These are phyloP conservation scores for Penicillium parvum DNA, from an alignment of 495 filamentous ascomycete genomes.

Conservation along the genomic window DNA sequence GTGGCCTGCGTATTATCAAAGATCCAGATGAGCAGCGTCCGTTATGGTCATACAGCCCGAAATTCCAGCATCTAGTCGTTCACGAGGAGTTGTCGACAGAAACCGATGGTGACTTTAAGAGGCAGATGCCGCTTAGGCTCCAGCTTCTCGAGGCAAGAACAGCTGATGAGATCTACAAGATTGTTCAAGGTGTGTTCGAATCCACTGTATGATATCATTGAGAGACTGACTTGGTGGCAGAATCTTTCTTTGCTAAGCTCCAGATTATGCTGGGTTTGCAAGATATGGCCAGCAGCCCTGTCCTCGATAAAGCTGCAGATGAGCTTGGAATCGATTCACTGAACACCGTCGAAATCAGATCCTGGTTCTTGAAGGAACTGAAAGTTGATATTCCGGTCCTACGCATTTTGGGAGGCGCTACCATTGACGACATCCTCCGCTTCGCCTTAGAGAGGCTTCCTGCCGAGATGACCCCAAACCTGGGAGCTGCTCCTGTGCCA, in stretches of 20 bases:
- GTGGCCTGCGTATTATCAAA: no score
- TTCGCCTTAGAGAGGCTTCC: not conserved
- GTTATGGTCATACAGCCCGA: no score
- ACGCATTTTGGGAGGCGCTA: slow-evolving; percentile 42
- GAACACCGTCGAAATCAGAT: slow-evolving; percentile 30
- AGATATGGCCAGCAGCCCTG: slow-evolving; percentile 2
- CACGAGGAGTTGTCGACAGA: slow-evolving; percentile 10
- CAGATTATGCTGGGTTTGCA: slow-evolving; percentile 4
- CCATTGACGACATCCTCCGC: not conserved
- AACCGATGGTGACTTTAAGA: slow-evolving; percentile 15
- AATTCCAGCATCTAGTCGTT: no score
- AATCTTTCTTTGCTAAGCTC: slow-evolving; percentile 4
- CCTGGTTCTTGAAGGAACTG: slow-evolving; percentile 37
- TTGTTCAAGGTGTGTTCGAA: not conserved
- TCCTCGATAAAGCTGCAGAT: slow-evolving; percentile 4
- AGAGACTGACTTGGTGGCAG: no score
- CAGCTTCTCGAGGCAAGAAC: no score
- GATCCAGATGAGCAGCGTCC: no score
- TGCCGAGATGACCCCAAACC: not conserved
- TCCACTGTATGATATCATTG: not conserved
- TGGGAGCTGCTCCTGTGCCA: not conserved
- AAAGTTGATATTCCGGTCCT: slow-evolving; percentile 45
- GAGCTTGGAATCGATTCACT: slow-evolving; percentile 37
- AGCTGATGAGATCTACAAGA: slow-evolving; percentile 2
- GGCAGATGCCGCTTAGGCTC: slow-evolving; percentile 7